A percentile compares a stretch with the other conserved stretches of the same genome.
Conservation (phyloP, 106 monocot species). For the Dendrobium nobile region DNA sequence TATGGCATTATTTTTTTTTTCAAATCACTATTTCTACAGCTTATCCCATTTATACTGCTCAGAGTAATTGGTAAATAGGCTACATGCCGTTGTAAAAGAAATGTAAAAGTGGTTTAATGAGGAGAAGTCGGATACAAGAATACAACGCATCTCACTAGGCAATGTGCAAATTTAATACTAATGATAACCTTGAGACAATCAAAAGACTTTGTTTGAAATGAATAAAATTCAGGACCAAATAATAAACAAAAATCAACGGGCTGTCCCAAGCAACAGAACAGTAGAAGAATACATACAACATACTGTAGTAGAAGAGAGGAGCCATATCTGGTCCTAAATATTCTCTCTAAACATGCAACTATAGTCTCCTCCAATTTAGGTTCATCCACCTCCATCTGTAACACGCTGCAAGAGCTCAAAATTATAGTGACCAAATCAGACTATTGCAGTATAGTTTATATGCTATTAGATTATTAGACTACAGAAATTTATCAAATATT, state of each 20-base stretch:
- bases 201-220: background rate
- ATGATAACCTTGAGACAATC: background rate
- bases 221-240: background rate
- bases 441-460: background rate
- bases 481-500: background rate
- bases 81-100: background rate
- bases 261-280: background rate
- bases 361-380: constrained; percentile 41
- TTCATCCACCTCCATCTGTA: constrained; percentile 43
- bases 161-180: background rate
- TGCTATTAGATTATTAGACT: background rate
- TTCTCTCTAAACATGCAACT: constrained; percentile 70
- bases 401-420: constrained; percentile 28
- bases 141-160: background rate
- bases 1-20: background rate
- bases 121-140: background rate
- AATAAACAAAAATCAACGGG: background rate
- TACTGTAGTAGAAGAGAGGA: constrained; percentile 61
- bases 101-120: background rate
- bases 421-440: background rate
- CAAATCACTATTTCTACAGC: background rate
- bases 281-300: constrained; percentile 36
- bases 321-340: constrained; percentile 74
- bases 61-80: background rate
- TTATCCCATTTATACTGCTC: background rate